A percentile compares a stretch with the other conserved stretches of the same genome.
These are phyloP conservation scores for Pelargonium myrrhifolium DNA, from an alignment of 441 rosid genomes.

Conservation along the genomic window DNA sequence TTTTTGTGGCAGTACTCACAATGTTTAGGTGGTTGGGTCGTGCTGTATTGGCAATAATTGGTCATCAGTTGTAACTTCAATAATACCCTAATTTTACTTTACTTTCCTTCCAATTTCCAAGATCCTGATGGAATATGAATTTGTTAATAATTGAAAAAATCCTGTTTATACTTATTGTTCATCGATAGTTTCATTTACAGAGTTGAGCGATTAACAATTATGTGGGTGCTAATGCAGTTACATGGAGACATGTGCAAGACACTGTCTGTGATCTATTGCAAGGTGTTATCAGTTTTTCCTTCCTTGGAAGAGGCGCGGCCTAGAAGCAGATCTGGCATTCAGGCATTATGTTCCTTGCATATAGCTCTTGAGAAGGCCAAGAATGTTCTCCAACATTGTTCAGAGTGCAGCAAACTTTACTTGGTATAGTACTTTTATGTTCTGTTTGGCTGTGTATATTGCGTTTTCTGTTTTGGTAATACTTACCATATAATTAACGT, in stretches of 20 bases:
- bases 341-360: constrained; percentile 86
- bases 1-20: not conserved
- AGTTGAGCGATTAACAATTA: not conserved
- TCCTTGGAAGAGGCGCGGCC: constrained; percentile 92
- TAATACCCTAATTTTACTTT: not conserved
- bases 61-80: not conserved
- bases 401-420: constrained; percentile 89
- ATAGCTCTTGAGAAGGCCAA: constrained; percentile 91
- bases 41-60: not conserved
- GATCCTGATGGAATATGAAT: not conserved
- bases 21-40: not conserved
- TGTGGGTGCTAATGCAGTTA: constrained; percentile 45
- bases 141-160: no score
- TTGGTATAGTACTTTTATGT: constrained; percentile 43
- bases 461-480: no score
- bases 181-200: not conserved
- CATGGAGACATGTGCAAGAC: constrained; percentile 91
- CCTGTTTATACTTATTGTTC: no score
- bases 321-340: constrained; percentile 93
- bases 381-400: constrained; percentile 82
- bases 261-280: constrained; percentile 63
- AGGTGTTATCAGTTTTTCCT: constrained; percentile 70
- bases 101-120: not conserved
- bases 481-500: no score
- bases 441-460: no score